Evolutionary conservation across 163 green algal genomes (phyloP), one percentile per base, ranked within the genome.

Genomic region (Prototheca wickerhamii): DNA sequence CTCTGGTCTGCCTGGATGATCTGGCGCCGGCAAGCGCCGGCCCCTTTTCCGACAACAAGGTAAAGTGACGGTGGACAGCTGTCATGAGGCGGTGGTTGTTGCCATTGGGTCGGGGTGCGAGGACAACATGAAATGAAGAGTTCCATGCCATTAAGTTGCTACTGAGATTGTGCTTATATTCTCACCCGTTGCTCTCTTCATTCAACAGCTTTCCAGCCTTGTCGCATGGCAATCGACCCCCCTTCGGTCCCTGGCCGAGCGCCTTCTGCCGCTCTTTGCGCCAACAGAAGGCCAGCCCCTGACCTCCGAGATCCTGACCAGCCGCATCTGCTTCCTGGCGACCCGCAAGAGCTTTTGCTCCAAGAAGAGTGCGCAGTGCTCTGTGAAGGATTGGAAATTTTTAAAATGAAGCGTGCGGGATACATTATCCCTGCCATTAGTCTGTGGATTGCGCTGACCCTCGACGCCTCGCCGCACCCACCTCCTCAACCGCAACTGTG

Each of bases 281-380:
- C 31, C 46, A 37, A 29, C 67, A 3, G 53, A 65, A 3, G 46
- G 62, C 7, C 21, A 49, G 40, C 40, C 15, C 12, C 40, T 49
- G 40, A 10, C 12, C 40, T 49, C 12, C 32, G 56, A 72, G 6
- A 42, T 46, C 20, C 49, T 72, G 49, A 18, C 29, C 50, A 68
- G 52, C 58, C 57, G 34, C 31, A 68, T 78, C 18, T 33, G 70
- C 1, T 44, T 74, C 35, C 21, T 78, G 28, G 61, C 66, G 2
- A n/a, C 51, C 15, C 43, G 71, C 30, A 74, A 74, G 58, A 65
- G 54, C 54, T 61, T 58, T 28, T 60, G 29, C 12, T 58, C 61
- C 29, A 67, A 67, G 50, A 54, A 72, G 2, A 31, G 66, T 63
- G 59, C 10, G 37, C 37, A 44, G 10, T 44, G 37, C 37, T 44